Conservation (phyloP, 305 asterid genomes). For the Lippia alba region DNA sequence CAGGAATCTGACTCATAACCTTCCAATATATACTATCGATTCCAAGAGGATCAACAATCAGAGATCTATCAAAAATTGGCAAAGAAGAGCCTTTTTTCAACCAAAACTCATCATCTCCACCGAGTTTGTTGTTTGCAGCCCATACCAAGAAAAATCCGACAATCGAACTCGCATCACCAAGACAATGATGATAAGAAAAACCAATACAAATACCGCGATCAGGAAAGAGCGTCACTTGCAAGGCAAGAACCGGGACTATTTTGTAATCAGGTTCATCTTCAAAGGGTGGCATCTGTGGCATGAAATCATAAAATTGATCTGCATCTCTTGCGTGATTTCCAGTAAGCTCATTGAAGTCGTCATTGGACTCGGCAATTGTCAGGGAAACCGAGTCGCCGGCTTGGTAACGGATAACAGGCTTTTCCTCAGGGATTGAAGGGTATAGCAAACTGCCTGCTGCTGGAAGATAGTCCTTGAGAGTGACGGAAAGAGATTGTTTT, state of each 20-base stretch:
- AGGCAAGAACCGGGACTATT: conserved; percentile 37
- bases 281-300: conserved; percentile 39
- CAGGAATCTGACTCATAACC: conserved; percentile 3
- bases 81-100: neutral
- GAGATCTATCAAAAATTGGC: conserved; percentile 43
- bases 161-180: conserved; percentile 53
- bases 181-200: conserved; percentile 37
- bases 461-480: conserved; percentile 17
- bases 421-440: no score
- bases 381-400: neutral
- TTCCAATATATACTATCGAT: conserved; percentile 36
- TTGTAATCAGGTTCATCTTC: conserved; percentile 26
- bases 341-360: conserved; percentile 38
- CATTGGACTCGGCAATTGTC: conserved; percentile 37
- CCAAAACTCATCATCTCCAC: conserved; percentile 15
- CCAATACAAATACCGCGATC: conserved; percentile 47
- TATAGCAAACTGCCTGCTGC: no score
- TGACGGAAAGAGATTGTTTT: no score
- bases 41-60: conserved; percentile 40
- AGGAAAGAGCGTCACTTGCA: conserved; percentile 49
- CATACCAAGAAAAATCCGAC: conserved; percentile 40
- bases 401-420: no score
- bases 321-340: no score
- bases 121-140: conserved; percentile 34
- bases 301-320: neutral